Evolutionary conservation across 352 stramenopile species (phyloP).

Genomic region (Phytophthora tentaculata): DNA sequence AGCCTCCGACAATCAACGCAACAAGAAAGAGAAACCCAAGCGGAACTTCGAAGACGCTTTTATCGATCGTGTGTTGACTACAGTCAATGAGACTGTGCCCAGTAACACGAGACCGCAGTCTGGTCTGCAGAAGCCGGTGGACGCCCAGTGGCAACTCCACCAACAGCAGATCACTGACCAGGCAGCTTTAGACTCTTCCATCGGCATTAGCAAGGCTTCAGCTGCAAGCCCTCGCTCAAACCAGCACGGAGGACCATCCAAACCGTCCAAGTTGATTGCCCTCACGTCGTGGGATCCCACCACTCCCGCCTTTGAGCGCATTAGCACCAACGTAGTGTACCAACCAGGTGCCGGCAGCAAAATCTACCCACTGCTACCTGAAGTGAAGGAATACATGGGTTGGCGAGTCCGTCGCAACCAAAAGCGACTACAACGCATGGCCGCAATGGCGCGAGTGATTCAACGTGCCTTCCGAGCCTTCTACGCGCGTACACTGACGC

Average conservation of each 20-base stretch:
- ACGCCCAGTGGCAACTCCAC: conserved; percentile 53
- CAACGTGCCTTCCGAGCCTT: conserved; percentile 92
- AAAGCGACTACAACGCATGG: conserved; percentile 91
- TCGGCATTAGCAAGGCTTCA: conserved; percentile 9
- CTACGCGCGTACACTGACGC: conserved; percentile 84
- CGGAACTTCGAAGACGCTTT: conserved; percentile 88
- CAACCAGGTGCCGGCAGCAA: conserved; percentile 81
- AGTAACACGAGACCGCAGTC: background rate
- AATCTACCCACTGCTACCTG: conserved; percentile 86
- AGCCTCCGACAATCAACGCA: conserved; percentile 19
- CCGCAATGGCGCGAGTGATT: conserved; percentile 84
- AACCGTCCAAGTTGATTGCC: conserved; percentile 40
- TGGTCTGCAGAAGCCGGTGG: conserved; percentile 34
- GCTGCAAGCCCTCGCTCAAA: conserved; percentile 6
- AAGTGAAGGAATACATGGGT: conserved; percentile 96
- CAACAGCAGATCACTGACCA: conserved; percentile 40
- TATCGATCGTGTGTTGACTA: conserved; percentile 84
- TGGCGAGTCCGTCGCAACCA: conserved; percentile 95
- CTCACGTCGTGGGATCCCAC: conserved; percentile 70
- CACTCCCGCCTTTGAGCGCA: conserved; percentile 86
- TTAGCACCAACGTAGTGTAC: conserved; percentile 88
- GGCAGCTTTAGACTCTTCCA: conserved; percentile 3
- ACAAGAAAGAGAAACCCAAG: conserved; percentile 26
- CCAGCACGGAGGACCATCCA: conserved; percentile 11
- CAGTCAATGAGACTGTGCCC: conserved; percentile 53